Evolutionary conservation across 495 filamentous ascomycete genomes (phyloP), one percentile per base, ranked within the genome.

Genomic region (Penicillium herquei): DNA sequence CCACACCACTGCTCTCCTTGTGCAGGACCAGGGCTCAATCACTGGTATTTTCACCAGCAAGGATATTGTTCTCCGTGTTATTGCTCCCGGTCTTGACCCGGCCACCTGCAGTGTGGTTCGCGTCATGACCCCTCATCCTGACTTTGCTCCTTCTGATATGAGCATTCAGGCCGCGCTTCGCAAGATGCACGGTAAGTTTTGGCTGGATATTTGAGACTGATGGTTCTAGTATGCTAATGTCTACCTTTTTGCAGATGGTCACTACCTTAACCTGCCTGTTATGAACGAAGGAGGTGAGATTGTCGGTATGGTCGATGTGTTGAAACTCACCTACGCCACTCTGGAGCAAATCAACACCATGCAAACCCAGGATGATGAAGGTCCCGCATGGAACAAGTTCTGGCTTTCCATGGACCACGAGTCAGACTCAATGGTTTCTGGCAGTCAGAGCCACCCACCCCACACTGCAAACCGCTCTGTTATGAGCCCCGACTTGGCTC

Each of bases 21-120:
- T 98, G 26, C 93, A 98, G 73, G 94, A 98, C 68, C 91, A 96
- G 72, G 91, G 93, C 40, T 90, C 89, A 11, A 97, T 98, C 68
- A 98, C 94, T 40, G 94, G 94, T 75, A 98, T 98, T 65, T 98
- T 98, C 72, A 98, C 94, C 47, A 98, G 94, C 79, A 98, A 98
- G 75, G 94, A 98, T 77, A 92, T 98, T 43, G 94, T 98, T 51
- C 83, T 98, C 50, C 91, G 94, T 71, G 94, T 98, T 51, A 98
- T 98, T 75, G 94, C 94, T 37, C 93, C 94, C 26, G 95, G 94
- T 9, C 81, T 98, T 52, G 94, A 98, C 69, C 94, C 94, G 46
- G 84, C 85, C 10, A 98, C 87, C 56, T 98, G 95, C 79, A 97
- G 93, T 65, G 94, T 98, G 48, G 92, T 98, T 42, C 86, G 94